A percentile compares a stretch with the other conserved stretches of the same genome.
phyloP scores from a whole-genome alignment of 2,329 filamentous ascomycete species.

The Hyphodiscus sp. region DNA sequence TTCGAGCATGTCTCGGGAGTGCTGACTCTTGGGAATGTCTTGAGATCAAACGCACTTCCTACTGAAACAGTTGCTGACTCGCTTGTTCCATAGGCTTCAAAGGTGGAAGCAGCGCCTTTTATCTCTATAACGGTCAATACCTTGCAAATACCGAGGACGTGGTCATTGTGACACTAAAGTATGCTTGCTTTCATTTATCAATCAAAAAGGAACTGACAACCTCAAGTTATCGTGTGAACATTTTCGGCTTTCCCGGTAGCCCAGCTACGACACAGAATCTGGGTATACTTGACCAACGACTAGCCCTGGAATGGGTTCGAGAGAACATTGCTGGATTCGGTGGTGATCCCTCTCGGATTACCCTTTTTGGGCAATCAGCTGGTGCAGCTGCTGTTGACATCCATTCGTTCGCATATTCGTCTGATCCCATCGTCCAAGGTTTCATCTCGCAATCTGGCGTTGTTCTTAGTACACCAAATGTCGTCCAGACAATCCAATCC shows the following conservation, averaged over 20 bases:
- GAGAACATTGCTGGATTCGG: conserved; percentile 52
- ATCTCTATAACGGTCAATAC: conserved; percentile 6
- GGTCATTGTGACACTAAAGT: conserved; percentile 8
- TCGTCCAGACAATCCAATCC: too few species aligned
- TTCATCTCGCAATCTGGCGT: conserved; percentile 22
- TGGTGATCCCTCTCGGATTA: conserved; percentile 48
- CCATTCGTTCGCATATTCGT: conserved; percentile 17
- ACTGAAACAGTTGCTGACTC: too few species aligned
- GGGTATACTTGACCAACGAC: conserved; percentile 54
- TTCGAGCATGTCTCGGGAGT: too few species aligned
- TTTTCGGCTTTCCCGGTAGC: conserved; percentile 31
- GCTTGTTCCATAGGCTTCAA: conserved; percentile 31
- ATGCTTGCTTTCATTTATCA: too few species aligned
- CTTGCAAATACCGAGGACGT: conserved; percentile 3
- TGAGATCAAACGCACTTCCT: too few species aligned
- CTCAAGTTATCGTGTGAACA: conserved; percentile 31
- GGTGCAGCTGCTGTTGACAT: conserved; percentile 44
- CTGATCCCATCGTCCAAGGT: conserved; percentile 22
- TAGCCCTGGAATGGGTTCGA: conserved; percentile 51
- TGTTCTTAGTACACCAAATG: too few species aligned
- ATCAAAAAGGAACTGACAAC: too few species aligned
- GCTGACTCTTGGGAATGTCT: too few species aligned
- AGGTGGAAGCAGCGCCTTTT: neutral
- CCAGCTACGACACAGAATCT: conserved; percentile 39
- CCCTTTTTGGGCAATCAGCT: conserved; percentile 47